Evolutionary conservation across 306 rosid species (phyloP), one percentile per base, ranked within the genome.

Genomic region (Cucumis sativus): DNA sequence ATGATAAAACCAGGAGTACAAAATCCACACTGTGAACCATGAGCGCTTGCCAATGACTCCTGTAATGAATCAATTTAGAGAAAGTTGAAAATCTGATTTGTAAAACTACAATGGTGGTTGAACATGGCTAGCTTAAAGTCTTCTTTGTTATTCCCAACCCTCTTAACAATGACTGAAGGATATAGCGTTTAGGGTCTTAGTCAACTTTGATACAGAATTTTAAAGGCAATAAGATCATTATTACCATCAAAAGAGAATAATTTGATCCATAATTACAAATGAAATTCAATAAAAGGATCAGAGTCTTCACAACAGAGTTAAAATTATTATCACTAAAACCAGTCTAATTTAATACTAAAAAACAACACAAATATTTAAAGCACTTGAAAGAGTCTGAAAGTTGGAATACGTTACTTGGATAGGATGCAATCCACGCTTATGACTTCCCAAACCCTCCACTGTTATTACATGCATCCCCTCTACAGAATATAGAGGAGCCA

Each of bases 381-480:
- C 25, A 45, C 76, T 7, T 69, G 23, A 28, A 71, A 47, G 25
- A 28, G 25, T 8, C 54, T 41, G 55, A 28, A 45, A 71, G 49
- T 25, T 71, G 76, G 60, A 14, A 71, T 49, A 14, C 25, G 30
- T 83, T 85, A 92, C 98, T 89, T 95, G 98, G 78, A 92, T 71
- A 47, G 98, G 98, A 82, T 95, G 98, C 85, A 92, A 81, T 25
- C 98, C 98, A 33, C 20, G 86, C 82, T 84, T 95, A 84, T 82
- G 83, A 84, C 81, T 92, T 39, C 97, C 97, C 74, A 95, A 62
- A 65, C 97, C 98, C 84, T 95, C 98, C 83, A 90, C 96, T 41
- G 98, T 92, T 80, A 95, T 92, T 80, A 95, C 85, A 43, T 95
- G 97, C 97, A 90, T 95, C 78, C 98, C 98, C 89, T 92, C 97